These are phyloP conservation scores for Calycina herbarum DNA, from an alignment of 2,329 filamentous ascomycete species.

Conservation along the genomic window DNA sequence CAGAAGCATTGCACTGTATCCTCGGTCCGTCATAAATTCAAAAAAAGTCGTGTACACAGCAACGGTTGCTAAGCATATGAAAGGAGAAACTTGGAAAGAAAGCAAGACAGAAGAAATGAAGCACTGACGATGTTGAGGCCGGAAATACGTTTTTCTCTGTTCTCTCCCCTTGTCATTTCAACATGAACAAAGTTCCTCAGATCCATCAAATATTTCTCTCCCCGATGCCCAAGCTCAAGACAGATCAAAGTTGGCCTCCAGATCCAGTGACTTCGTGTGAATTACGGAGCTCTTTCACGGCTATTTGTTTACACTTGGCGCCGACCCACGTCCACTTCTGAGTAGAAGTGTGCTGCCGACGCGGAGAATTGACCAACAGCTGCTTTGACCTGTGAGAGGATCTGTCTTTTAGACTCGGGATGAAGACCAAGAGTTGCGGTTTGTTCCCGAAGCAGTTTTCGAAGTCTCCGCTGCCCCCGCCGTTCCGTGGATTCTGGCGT, in stretches of 20 bases:
- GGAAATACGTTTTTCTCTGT: neutral
- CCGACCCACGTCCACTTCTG: neutral
- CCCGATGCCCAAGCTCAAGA: neutral
- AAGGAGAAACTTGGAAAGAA: neutral
- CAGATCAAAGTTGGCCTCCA: neutral
- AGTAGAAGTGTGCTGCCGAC: neutral
- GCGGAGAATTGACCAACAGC: neutral
- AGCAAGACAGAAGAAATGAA: neutral
- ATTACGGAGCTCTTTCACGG: neutral
- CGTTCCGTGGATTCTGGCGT: neutral
- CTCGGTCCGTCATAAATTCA: neutral
- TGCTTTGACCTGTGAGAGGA: neutral
- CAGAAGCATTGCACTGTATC: neutral
- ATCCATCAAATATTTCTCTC: neutral
- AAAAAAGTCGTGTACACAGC: conserved; percentile 10
- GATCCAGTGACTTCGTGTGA: neutral
- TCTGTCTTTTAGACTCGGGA: neutral
- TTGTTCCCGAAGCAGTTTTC: neutral
- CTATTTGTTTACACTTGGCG: neutral
- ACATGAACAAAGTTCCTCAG: neutral
- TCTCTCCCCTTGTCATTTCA: neutral
- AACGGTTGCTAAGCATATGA: conserved; percentile 9
- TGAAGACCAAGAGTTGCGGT: neutral
- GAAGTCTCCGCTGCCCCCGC: neutral
- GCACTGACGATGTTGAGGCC: neutral